Evolutionary conservation across 2,329 filamentous ascomycete genomes (phyloP).

Genomic region (Chrysoporthe austroafricana): DNA sequence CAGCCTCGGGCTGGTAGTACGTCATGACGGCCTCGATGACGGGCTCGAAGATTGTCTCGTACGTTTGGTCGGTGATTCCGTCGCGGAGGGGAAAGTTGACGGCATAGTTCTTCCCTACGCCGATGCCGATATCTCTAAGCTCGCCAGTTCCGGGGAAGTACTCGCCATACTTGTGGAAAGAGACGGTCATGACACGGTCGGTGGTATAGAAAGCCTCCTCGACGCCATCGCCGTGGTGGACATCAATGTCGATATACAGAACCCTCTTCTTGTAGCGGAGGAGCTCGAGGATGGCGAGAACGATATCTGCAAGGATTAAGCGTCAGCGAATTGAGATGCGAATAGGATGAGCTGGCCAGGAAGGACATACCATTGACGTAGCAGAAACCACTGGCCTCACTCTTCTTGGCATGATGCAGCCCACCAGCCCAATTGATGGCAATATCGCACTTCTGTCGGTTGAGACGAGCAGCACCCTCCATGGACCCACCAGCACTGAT

Average conservation of each 20-base stretch:
- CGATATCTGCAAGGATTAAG: slow-evolving; percentile 76
- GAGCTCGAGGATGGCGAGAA: slow-evolving; percentile 91
- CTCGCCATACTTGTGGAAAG: slow-evolving; percentile 94
- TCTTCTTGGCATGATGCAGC: slow-evolving; percentile 96
- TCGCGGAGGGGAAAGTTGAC: slow-evolving; percentile 92
- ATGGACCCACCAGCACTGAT: slow-evolving; percentile 93
- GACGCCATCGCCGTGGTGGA: slow-evolving; percentile 84
- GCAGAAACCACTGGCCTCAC: slow-evolving; percentile 94
- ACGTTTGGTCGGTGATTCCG: slow-evolving; percentile 87
- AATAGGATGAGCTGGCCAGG: slow-evolving; percentile 47
- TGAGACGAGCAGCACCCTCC: slow-evolving; percentile 88
- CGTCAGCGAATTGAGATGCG: slow-evolving; percentile 11
- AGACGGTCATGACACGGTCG: slow-evolving; percentile 85
- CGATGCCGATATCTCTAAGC: slow-evolving; percentile 83
- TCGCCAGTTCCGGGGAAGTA: slow-evolving; percentile 94
- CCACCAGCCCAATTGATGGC: slow-evolving; percentile 98
- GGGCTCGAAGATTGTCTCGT: slow-evolving; percentile 89
- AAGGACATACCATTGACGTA: slow-evolving; percentile 88
- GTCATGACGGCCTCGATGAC: slow-evolving; percentile 85
- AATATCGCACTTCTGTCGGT: slow-evolving; percentile 91
- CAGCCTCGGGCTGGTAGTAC: slow-evolving; percentile 86
- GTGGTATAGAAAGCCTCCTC: slow-evolving; percentile 85
- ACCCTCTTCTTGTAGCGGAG: slow-evolving; percentile 90
- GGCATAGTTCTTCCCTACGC: slow-evolving; percentile 84
- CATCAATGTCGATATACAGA: slow-evolving; percentile 94